These are phyloP conservation scores for Chimonanthus salicifolius DNA, from an alignment of 164 flowering plant genomes.

Conservation along the genomic window DNA sequence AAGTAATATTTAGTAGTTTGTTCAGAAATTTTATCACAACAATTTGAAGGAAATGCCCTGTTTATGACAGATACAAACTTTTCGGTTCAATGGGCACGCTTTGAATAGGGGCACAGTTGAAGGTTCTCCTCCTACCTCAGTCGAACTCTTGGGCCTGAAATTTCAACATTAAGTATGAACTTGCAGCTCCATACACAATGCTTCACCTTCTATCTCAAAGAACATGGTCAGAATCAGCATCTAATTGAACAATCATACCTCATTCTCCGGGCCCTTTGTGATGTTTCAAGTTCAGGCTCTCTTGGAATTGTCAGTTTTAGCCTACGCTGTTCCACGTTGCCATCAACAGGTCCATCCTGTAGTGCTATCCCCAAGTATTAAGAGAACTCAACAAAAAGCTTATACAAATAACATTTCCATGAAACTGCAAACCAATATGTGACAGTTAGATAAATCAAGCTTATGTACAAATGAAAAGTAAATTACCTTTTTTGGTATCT, in stretches of 20 bases:
- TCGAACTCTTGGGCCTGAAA: conserved; percentile 51
- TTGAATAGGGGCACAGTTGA: conserved; percentile 40
- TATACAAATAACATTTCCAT: not conserved
- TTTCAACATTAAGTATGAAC: conserved; percentile 1
- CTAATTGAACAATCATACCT: conserved; percentile 33
- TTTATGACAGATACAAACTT: conserved; percentile 45
- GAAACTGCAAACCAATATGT: not conserved
- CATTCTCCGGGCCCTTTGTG: conserved; percentile 61
- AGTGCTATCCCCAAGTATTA: conserved; percentile 7
- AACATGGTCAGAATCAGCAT: conserved; percentile 2
- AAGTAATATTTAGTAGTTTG: not conserved
- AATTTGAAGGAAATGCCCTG: not conserved
- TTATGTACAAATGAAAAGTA: not conserved
- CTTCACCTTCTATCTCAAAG: not conserved
- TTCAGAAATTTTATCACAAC: not conserved
- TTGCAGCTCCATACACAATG: conserved; percentile 2
- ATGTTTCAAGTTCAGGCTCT: conserved; percentile 84
- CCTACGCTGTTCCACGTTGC: conserved; percentile 25
- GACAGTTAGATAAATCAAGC: too few species aligned
- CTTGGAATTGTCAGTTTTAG: conserved; percentile 71
- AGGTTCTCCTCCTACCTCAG: conserved; percentile 26
- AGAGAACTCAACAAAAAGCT: not conserved
- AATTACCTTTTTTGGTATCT: conserved; percentile 61
- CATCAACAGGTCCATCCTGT: conserved; percentile 45
- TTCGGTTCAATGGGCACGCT: conserved; percentile 88